These are phyloP conservation scores for Hemileccinum rubropunctum DNA, from an alignment of 768 basidiomycete species.

Conservation along the genomic window DNA sequence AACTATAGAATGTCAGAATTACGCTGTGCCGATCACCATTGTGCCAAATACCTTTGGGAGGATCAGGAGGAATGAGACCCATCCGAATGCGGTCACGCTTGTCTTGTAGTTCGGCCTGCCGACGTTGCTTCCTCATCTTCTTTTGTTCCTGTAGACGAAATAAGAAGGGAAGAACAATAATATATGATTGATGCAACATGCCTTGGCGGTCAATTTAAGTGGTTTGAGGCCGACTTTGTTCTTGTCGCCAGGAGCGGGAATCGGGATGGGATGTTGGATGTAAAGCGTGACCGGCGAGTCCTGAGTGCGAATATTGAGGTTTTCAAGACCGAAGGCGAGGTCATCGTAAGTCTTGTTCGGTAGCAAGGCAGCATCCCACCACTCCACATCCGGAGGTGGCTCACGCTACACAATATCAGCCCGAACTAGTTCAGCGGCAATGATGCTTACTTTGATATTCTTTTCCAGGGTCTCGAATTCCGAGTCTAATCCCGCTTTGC, in stretches of 20 bases:
- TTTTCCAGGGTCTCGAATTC: slow-evolving; percentile 91
- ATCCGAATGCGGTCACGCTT: slow-evolving; percentile 93
- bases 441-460: slow-evolving; percentile 67
- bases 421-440: not conserved
- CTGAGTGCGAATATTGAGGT: slow-evolving; percentile 59
- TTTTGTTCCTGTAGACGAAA: slow-evolving; percentile 69
- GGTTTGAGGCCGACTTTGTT: slow-evolving; percentile 76
- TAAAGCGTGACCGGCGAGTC: slow-evolving; percentile 84
- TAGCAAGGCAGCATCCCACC: slow-evolving; percentile 94
- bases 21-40: too few relatives aligned
- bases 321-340: slow-evolving; percentile 51
- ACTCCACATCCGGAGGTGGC: slow-evolving; percentile 87
- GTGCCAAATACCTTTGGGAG: slow-evolving; percentile 75
- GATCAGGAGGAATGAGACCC: slow-evolving; percentile 92
- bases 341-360: slow-evolving; percentile 82
- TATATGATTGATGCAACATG: not conserved
- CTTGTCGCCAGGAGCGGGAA: slow-evolving; percentile 88
- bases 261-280: slow-evolving; percentile 96
- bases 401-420: slow-evolving; percentile 50
- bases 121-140: slow-evolving; percentile 90
- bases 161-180: not conserved
- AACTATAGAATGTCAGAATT: slow-evolving; percentile 44
- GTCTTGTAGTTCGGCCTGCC: slow-evolving; percentile 88
- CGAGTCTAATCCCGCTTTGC: slow-evolving; percentile 91
- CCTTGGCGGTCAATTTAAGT: slow-evolving; percentile 92